These are phyloP conservation scores for Aspergillus neotritici DNA, from an alignment of 2,329 filamentous ascomycete genomes.

Conservation along the genomic window DNA sequence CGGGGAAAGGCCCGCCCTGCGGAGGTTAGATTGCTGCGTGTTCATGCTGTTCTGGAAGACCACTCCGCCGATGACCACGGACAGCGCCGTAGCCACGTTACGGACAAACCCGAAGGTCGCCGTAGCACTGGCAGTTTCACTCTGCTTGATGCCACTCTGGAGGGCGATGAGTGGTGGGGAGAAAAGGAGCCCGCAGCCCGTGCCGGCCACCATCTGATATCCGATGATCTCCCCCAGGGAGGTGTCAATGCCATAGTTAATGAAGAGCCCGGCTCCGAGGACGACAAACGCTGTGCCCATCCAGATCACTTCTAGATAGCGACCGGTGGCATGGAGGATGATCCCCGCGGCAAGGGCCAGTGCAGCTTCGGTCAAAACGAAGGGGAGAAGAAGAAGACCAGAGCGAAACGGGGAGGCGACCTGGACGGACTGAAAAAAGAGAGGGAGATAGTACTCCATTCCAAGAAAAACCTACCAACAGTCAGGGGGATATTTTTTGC, in stretches of 20 bases:
- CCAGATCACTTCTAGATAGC: slow-evolving; percentile 45
- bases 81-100: slow-evolving; percentile 62
- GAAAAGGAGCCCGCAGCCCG: slow-evolving; percentile 51
- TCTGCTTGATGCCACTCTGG: slow-evolving; percentile 47
- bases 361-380: slow-evolving; percentile 46
- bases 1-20: slow-evolving; percentile 42
- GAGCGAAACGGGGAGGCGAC: slow-evolving; percentile 57
- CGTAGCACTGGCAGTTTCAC: slow-evolving; percentile 48
- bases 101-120: slow-evolving; percentile 54
- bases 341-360: slow-evolving; percentile 44
- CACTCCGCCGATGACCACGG: slow-evolving; percentile 69
- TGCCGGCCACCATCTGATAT: slow-evolving; percentile 47
- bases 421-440: slow-evolving; percentile 67
- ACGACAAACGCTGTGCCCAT: slow-evolving; percentile 39
- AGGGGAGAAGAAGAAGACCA: slow-evolving; percentile 55
- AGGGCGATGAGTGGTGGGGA: slow-evolving; percentile 54
- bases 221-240: slow-evolving; percentile 40
- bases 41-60: slow-evolving; percentile 63
- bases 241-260: slow-evolving; percentile 34
- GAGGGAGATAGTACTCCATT: slow-evolving; percentile 64
- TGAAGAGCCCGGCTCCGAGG: slow-evolving; percentile 46
- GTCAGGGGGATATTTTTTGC: not conserved
- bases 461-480: slow-evolving; percentile 56
- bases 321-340: slow-evolving; percentile 47
- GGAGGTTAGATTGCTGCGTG: slow-evolving; percentile 34